Base-by-base conservation (phyloP, 805 yeast genomes). In the Jamesozyma lodderae region DNA sequence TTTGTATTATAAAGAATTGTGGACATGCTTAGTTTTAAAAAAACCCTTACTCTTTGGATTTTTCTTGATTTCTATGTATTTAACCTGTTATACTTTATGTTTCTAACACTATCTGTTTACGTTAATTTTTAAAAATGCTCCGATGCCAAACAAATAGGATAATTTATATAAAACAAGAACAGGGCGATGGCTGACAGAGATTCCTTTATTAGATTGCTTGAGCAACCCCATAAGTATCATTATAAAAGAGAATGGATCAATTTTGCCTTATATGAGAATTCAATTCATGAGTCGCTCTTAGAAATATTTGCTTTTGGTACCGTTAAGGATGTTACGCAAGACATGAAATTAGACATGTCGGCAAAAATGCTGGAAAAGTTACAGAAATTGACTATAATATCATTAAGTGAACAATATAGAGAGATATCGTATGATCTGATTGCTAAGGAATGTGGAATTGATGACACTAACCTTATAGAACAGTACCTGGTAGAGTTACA, bases 281-380 rank as follows among this genome's bases (percentile, higher is more conserved):
- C 14, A 2, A 28, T 35, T 10, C 44, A 42, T 16, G 33, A 32
- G 13, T n/a, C 37, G 15, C 10, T 53, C 11, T 38, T 55, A 17
- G 62, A 57, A 29, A 35, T 57, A 11, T 55, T 51, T 34, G 36
- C 55, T 20, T 59, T 57, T 42, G 62, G 62, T 7, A 44, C 45
- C 4, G 33, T 56, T 3, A 33, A 40, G 5, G 56, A 57, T 37
- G 31, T 43, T 3, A 32, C 40, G 31, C 4, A 15, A 30, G 15
- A 32, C 10, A 7, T 13, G 6, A 17, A 23, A 9, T 9, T 35
- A 4, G 19, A 17, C 3, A 11, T 55, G 14, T 43, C 52, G 6
- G 9, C 38, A 2, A 6, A 3, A 6, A 47, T 51, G 55, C 13
- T 47, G 25, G 34, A 26, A 14, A 59, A 59, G 41, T 33, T 57